Percentiles rank a stretch among this genome's conserved stretches.
phyloP scores from a whole-genome alignment of 2,329 filamentous ascomycete species.

The Aspergillus texensis region DNA sequence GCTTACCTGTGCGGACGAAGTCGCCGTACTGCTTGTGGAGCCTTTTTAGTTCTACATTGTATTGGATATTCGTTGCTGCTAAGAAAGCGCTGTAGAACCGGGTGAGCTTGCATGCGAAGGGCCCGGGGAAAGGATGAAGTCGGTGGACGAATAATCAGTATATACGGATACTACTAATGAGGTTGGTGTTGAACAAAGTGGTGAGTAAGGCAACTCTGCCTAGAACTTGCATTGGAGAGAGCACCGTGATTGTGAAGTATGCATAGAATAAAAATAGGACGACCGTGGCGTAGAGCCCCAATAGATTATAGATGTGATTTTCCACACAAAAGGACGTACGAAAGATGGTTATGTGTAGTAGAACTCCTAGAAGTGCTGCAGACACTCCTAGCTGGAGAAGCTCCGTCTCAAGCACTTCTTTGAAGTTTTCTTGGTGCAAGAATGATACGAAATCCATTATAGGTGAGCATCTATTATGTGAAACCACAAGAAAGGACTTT shows the following conservation, averaged over 20 bases:
- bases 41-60: constrained; percentile 31
- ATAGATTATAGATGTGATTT: neutral
- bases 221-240: neutral
- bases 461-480: neutral
- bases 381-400: neutral
- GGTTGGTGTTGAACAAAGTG: neutral
- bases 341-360: neutral
- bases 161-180: neutral
- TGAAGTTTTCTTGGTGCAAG: neutral
- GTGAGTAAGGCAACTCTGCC: neutral
- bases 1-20: constrained; percentile 36
- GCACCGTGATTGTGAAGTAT: neutral
- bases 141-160: constrained; percentile 34
- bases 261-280: neutral
- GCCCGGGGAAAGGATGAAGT: constrained; percentile 17
- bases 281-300: neutral
- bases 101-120: constrained; percentile 19
- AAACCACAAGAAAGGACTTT: neutral
- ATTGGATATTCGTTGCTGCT: constrained; percentile 31
- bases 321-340: neutral
- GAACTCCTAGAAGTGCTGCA: neutral
- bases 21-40: constrained; percentile 38
- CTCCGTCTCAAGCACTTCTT: neutral
- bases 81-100: constrained; percentile 31
- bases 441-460: neutral